Percentiles rank a stretch among this genome's conserved stretches.
phyloP scores from a whole-genome alignment of 2,329 filamentous ascomycete genomes.

The Cladosporium sp. region DNA sequence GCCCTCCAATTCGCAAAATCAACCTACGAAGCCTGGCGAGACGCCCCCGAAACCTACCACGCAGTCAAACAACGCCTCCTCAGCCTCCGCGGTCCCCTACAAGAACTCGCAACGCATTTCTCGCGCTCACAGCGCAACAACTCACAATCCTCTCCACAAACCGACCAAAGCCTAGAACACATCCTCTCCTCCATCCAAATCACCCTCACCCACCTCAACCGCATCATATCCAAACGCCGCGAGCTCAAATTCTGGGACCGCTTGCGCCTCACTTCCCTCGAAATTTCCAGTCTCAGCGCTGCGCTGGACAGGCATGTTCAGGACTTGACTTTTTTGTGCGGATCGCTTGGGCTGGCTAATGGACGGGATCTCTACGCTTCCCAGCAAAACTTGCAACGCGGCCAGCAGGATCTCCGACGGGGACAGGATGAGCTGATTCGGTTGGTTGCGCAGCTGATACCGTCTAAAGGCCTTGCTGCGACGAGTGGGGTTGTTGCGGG shows the following conservation, averaged over 20 bases:
- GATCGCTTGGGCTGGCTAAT: background rate
- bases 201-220: background rate
- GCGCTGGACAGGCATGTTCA: background rate
- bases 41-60: constrained; percentile 1
- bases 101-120: background rate
- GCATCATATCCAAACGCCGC: background rate
- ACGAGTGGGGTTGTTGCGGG: background rate
- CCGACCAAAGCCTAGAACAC: background rate
- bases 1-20: background rate
- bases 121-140: background rate
- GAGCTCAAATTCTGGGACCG: constrained; percentile 4
- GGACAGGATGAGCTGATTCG: background rate
- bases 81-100: background rate
- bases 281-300: background rate
- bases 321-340: background rate
- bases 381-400: no score
- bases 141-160: background rate
- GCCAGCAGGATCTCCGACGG: no score
- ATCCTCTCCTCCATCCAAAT: background rate
- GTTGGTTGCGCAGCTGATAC: background rate
- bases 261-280: background rate
- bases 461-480: background rate
- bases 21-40: background rate
- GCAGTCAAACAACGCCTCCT: background rate
- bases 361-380: no score